phyloP scores from a whole-genome alignment of 2,329 filamentous ascomycete species.

The Lasiodiplodia hormozganensis region DNA sequence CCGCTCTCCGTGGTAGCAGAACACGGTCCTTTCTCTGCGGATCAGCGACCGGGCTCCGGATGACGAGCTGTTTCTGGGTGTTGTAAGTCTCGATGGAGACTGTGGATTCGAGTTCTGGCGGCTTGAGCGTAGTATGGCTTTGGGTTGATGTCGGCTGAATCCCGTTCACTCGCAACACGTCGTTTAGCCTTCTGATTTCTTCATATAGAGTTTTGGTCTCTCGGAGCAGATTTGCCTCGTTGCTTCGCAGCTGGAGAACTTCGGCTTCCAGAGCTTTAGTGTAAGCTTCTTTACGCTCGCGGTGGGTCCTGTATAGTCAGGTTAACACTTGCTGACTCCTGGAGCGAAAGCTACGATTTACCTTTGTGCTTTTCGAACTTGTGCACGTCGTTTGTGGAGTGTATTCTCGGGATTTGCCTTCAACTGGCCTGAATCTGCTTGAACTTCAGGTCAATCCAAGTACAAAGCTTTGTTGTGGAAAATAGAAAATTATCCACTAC shows the following conservation, averaged over 20 bases:
- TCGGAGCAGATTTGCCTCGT: slow-evolving; percentile 40
- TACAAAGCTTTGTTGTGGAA: no score
- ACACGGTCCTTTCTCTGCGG: no score
- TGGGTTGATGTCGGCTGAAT: background rate
- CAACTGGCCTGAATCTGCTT: no score
- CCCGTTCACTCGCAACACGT: slow-evolving; percentile 33
- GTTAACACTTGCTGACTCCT: background rate
- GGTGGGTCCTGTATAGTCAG: slow-evolving; percentile 36
- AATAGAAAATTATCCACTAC: no score
- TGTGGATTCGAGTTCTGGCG: no score
- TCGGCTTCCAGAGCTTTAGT: slow-evolving; percentile 39
- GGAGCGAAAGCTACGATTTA: slow-evolving; percentile 28
- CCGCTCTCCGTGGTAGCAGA: no score
- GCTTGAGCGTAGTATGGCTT: no score
- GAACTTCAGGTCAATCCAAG: no score
- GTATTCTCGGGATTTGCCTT: no score
- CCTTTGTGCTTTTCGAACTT: slow-evolving; percentile 47
- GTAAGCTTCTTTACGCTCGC: slow-evolving; percentile 44
- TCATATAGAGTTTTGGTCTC: slow-evolving; percentile 37
- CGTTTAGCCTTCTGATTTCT: slow-evolving; percentile 37
- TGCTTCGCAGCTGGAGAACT: slow-evolving; percentile 40
- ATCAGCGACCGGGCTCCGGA: no score
- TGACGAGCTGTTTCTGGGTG: no score
- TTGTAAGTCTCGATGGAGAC: no score
- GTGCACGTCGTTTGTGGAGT: slow-evolving; percentile 18